Conservation (phyloP, 441 rosid genomes). For the Metrosideros polymorpha region DNA sequence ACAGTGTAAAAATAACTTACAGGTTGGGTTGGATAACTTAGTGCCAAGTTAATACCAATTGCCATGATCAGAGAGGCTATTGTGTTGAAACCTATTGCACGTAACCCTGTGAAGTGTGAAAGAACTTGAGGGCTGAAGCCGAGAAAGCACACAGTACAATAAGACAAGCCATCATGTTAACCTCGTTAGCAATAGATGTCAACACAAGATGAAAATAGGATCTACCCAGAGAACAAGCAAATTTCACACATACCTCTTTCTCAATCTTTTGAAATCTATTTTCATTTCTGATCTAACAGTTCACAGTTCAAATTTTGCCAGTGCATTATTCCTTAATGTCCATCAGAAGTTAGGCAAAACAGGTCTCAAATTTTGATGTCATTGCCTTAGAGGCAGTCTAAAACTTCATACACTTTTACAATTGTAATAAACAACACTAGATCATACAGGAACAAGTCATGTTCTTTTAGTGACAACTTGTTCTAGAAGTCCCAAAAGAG, state of each 20-base stretch:
- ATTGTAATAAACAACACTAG: not conserved
- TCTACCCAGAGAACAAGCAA: not conserved
- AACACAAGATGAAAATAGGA: not conserved
- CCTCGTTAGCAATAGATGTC: not conserved
- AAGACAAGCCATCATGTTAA: not conserved
- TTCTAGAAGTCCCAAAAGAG: not conserved
- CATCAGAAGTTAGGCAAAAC: not conserved
- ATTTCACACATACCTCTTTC: not conserved
- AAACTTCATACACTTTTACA: not conserved
- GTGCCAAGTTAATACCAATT: conserved; percentile 23
- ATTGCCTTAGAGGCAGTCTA: not conserved
- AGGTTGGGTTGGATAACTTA: conserved; percentile 62
- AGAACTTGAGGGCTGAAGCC: not conserved
- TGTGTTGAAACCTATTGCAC: conserved; percentile 54
- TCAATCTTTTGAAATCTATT: not conserved
- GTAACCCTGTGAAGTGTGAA: conserved; percentile 30
- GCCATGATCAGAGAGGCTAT: conserved; percentile 42
- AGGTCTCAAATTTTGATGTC: not conserved
- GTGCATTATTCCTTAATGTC: not conserved
- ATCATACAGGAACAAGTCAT: not conserved
- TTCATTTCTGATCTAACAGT: not conserved
- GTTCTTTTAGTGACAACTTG: not conserved
- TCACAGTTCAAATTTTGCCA: not conserved
- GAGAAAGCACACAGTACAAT: not conserved
- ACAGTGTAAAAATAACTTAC: conserved; percentile 20